Percentiles rank a stretch among this genome's conserved stretches.
phyloP scores from a whole-genome alignment of 768 basidiomycete genomes.

The Macrolepiota fuliginosa region DNA sequence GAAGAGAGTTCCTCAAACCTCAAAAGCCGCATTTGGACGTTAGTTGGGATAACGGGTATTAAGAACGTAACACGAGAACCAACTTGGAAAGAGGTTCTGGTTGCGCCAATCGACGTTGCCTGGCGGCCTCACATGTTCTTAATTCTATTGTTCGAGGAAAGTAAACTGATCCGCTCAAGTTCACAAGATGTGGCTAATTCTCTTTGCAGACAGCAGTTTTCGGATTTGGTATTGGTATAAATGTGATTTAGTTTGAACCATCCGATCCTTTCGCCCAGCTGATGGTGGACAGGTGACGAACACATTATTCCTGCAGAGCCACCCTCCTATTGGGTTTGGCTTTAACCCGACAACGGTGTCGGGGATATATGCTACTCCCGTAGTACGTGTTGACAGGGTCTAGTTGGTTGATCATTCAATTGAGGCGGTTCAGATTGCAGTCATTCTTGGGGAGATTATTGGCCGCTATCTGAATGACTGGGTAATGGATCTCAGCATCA shows the following conservation, averaged over 20 bases:
- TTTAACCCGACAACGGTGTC: conserved; percentile 49
- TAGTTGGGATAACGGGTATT: conserved; percentile 61
- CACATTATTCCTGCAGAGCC: conserved; percentile 59
- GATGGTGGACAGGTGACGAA: conserved; percentile 50
- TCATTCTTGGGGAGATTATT: conserved; percentile 48
- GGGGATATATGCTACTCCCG: conserved; percentile 53
- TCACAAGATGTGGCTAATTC: not conserved
- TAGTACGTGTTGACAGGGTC: conserved; percentile 31
- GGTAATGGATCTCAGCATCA: conserved; percentile 44
- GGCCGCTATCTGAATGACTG: conserved; percentile 55
- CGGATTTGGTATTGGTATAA: conserved; percentile 65
- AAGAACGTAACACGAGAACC: conserved; percentile 56
- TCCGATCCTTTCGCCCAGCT: not conserved
- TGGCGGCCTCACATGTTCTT: conserved; percentile 65
- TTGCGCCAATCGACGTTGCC: conserved; percentile 47
- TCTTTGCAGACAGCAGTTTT: conserved; percentile 46
- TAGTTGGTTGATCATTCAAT: not conserved
- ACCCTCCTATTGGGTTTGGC: conserved; percentile 53
- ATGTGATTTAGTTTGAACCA: conserved; percentile 29
- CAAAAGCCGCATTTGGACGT: conserved; percentile 52
- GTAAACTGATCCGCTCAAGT: conserved; percentile 6
- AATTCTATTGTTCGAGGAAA: conserved; percentile 54
- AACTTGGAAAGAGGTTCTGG: conserved; percentile 44
- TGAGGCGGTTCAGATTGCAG: conserved; percentile 36
- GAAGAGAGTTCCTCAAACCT: conserved; percentile 36